These are phyloP conservation scores for Moelleriella libera DNA, from an alignment of 2,329 filamentous ascomycete species.

Conservation along the genomic window DNA sequence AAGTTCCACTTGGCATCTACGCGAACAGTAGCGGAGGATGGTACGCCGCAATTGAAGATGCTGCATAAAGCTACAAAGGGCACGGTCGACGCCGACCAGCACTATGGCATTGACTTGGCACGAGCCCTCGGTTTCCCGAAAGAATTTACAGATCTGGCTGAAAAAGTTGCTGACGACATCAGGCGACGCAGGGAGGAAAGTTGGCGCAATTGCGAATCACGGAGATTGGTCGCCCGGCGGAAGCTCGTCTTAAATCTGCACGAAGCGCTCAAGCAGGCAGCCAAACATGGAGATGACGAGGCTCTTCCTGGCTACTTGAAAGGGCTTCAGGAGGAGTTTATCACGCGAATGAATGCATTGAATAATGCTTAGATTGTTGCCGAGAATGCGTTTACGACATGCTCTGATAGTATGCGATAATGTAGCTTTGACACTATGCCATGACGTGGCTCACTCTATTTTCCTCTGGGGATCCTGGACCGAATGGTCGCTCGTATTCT, in stretches of 20 bases:
- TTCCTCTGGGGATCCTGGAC: too few relatives aligned
- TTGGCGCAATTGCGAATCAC: conserved; percentile 42
- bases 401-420: too few relatives aligned
- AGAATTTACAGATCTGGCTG: conserved; percentile 52
- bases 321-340: conserved; percentile 56
- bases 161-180: conserved; percentile 49
- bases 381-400: too few relatives aligned
- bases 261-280: conserved; percentile 58
- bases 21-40: conserved; percentile 33
- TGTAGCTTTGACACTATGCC: too few relatives aligned
- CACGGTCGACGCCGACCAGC: conserved; percentile 45
- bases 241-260: conserved; percentile 61
- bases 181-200: conserved; percentile 41
- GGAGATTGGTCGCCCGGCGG: conserved; percentile 47
- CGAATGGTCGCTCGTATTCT: too few relatives aligned
- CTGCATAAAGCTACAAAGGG: conserved; percentile 71
- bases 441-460: too few relatives aligned
- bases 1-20: conserved; percentile 72
- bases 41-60: conserved; percentile 60
- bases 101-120: conserved; percentile 79
- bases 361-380: conserved; percentile 18
- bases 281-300: conserved; percentile 45
- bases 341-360: conserved; percentile 53
- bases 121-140: conserved; percentile 59
- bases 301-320: conserved; percentile 29